A percentile compares a stretch with the other conserved stretches of the same genome.
phyloP scores from a whole-genome alignment of 2,329 filamentous ascomycete species.

The Aspergillus sp. region DNA sequence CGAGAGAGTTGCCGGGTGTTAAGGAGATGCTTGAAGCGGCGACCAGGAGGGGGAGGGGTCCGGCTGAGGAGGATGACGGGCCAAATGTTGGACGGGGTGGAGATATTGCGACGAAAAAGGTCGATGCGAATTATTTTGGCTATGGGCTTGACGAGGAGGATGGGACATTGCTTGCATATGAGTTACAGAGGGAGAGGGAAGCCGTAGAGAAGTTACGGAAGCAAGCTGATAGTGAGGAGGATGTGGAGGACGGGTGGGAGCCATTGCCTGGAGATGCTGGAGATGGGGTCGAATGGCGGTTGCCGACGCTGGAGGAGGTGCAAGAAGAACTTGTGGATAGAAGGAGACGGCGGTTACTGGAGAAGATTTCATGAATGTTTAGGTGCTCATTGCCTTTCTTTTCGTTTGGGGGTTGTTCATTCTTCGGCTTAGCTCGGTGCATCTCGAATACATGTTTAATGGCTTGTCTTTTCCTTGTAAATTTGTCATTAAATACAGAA shows the following conservation, averaged over 20 bases:
- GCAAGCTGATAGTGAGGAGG: slow-evolving; percentile 53
- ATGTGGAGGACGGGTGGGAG: slow-evolving; percentile 72
- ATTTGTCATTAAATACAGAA: slow-evolving; percentile 22
- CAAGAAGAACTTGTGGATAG: slow-evolving; percentile 89
- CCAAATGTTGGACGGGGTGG: slow-evolving; percentile 50
- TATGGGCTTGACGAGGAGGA: slow-evolving; percentile 94
- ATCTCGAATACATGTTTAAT: slow-evolving; percentile 6
- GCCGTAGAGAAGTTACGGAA: slow-evolving; percentile 69
- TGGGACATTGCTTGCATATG: slow-evolving; percentile 74
- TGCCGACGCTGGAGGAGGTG: slow-evolving; percentile 89
- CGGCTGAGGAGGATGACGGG: slow-evolving; percentile 67
- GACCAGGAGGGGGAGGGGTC: slow-evolving; percentile 60
- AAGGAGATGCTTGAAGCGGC: slow-evolving; percentile 93
- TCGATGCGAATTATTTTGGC: slow-evolving; percentile 94
- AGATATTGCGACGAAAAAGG: slow-evolving; percentile 58
- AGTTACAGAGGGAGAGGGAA: slow-evolving; percentile 79
- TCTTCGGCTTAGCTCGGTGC: slow-evolving; percentile 10
- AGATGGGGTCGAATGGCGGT: slow-evolving; percentile 76
- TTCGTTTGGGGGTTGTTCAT: slow-evolving; percentile 6
- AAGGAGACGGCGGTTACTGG: slow-evolving; percentile 76
- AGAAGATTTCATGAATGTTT: slow-evolving; percentile 64
- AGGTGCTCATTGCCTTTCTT: slow-evolving; percentile 9
- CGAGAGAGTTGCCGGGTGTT: slow-evolving; percentile 85
- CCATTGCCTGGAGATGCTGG: slow-evolving; percentile 82
- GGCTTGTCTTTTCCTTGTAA: slow-evolving; percentile 7